Evolutionary conservation across 1,284 basidiomycete genomes (phyloP).

Genomic region (Puccinia horiana): DNA sequence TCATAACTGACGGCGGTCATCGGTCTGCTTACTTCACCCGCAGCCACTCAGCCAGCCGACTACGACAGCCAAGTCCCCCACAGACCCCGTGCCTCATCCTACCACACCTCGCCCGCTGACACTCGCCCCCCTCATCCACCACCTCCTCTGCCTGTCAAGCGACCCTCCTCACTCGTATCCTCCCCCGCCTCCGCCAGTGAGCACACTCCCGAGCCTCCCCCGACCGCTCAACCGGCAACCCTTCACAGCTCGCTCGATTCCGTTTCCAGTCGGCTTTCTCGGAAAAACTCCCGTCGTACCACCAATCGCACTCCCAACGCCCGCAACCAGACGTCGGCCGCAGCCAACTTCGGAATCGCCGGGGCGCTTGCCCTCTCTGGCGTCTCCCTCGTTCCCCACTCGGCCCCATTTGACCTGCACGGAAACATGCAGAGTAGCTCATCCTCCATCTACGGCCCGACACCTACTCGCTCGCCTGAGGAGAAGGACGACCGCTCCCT

Average conservation of each 20-base stretch:
- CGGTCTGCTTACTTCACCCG: neutral
- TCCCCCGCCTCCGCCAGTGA: neutral
- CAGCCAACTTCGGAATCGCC: neutral
- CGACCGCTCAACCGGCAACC: neutral
- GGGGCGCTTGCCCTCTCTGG: slow-evolving; percentile 30
- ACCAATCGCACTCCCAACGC: neutral
- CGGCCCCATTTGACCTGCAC: neutral
- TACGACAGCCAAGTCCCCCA: neutral
- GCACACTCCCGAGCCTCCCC: neutral
- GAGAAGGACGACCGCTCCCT: slow-evolving; percentile 11
- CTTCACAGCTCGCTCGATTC: neutral
- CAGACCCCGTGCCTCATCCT: neutral
- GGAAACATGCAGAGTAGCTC: neutral
- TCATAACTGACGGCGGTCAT: neutral
- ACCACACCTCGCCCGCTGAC: neutral
- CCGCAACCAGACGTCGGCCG: neutral
- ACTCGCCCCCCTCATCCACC: neutral
- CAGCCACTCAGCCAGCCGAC: neutral
- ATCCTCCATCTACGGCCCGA: neutral
- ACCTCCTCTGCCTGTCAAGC: neutral
- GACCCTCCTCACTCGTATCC: neutral
- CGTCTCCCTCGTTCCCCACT: neutral
- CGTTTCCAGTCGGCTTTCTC: neutral
- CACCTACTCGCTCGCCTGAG: neutral
- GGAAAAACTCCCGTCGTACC: neutral